Base-by-base conservation (phyloP, 305 asterid species). In the Solanum chacoense region DNA sequence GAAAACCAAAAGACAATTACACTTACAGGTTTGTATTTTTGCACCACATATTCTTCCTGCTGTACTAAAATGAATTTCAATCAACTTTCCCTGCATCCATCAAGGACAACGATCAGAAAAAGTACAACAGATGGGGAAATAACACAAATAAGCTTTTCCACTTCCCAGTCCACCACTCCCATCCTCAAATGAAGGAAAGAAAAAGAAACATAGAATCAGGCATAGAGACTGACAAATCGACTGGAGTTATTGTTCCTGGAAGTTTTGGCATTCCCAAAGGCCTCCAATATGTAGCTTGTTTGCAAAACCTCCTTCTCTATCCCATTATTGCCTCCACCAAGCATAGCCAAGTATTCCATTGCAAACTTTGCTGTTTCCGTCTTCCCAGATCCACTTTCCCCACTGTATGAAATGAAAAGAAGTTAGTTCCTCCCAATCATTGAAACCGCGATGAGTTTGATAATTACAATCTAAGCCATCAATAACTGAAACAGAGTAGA, bases 351-450 rank as follows among this genome's bases (percentile, higher is more conserved):
- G 93, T 96, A 97, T 90, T 95, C 94, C 94, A 95, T 92, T 75
- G 96, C 95, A 77, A 90, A 79, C 89, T 95, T 96, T 86, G 99
- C 99, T 71, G 99, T 96, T 93, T 94, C 98, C 42, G 99, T 96
- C 94, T 97, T 97, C 92, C 99, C 99, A 88, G 99, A 92, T 55
- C 99, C 99, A 90, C 99, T 96, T 92, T 94, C 98, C 85, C 99
- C 99, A 89, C 99, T 97, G 88, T 63, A 92, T 88, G 89, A 89
- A 78, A 89, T 35, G 91, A 91, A 80, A 89, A 29, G 85, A 63
- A 77, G 86, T 87, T 87, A 76, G 45, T 59, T 87, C 55, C 89
- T 87, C 65, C 24, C 77, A 87, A 34, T 86, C 42, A 75, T 28
- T 75, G 28, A 69, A 87, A 55, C 35, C 35, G 18, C 7, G 13